Evolutionary conservation across 1,284 basidiomycete species (phyloP).

Genomic region (Malassezia psittaci): DNA sequence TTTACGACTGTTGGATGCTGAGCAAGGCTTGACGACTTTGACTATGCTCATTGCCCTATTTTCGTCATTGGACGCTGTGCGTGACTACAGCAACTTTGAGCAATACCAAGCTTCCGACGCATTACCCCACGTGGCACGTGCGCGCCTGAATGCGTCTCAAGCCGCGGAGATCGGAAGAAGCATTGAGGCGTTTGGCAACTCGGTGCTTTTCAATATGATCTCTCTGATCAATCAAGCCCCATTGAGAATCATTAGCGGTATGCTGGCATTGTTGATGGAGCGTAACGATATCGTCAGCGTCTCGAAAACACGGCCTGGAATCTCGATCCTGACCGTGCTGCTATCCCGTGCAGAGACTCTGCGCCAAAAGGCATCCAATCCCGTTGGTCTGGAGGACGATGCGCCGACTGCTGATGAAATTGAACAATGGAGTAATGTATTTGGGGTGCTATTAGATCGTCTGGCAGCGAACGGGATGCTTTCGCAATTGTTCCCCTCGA

Average conservation of each 20-base stretch:
- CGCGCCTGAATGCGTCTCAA: conserved; percentile 15
- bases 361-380: conserved; percentile 54
- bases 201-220: conserved; percentile 75
- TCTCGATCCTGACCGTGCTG: conserved; percentile 83
- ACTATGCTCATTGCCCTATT: conserved; percentile 90
- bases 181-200: conserved; percentile 76
- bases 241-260: conserved; percentile 71
- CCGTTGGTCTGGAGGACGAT: conserved; percentile 11
- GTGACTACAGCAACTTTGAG: conserved; percentile 18
- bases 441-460: conserved; percentile 70
- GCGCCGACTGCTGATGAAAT: conserved; percentile 58
- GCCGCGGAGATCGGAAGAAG: conserved; percentile 64
- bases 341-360: conserved; percentile 83
- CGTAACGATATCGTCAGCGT: conserved; percentile 65
- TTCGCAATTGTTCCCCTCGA: conserved; percentile 76
- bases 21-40: conserved; percentile 73
- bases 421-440: conserved; percentile 64
- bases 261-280: conserved; percentile 73
- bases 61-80: conserved; percentile 64
- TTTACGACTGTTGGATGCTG: conserved; percentile 68
- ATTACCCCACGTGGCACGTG: conserved; percentile 6
- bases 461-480: conserved; percentile 58
- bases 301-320: conserved; percentile 67
- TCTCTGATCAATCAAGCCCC: conserved; percentile 67
- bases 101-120: conserved; percentile 10